Evolutionary conservation across 129 eudicot species (phyloP).

Genomic region (Helianthus tuberosus): DNA sequence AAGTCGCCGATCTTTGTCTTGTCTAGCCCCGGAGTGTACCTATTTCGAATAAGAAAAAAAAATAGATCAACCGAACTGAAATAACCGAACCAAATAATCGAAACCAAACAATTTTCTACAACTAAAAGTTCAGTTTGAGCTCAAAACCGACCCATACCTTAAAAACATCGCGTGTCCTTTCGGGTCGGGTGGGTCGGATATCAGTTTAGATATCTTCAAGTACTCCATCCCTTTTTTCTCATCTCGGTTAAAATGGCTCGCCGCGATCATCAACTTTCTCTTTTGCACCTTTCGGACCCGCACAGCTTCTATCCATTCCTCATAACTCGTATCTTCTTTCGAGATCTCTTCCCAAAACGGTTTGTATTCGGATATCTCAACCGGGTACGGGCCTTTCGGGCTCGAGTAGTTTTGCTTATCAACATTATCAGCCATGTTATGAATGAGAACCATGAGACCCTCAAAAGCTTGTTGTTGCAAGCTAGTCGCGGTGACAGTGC

Average conservation of each 20-base stretch:
- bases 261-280: constrained; percentile 69
- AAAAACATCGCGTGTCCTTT: constrained; percentile 73
- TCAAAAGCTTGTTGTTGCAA: constrained; percentile 82
- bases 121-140: too few species aligned
- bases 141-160: constrained; percentile 6
- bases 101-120: too few species aligned
- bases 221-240: constrained; percentile 89
- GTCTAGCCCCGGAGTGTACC: constrained; percentile 67
- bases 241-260: constrained; percentile 74
- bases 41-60: too few species aligned
- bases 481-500: constrained; percentile 42
- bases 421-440: constrained; percentile 70
- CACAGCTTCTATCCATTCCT: constrained; percentile 58
- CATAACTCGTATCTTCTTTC: constrained; percentile 31
- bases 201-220: constrained; percentile 51
- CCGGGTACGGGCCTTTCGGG: constrained; percentile 63
- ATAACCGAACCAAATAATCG: too few species aligned
- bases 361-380: constrained; percentile 53
- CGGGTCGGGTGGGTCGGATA: constrained; percentile 77
- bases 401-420: constrained; percentile 52
- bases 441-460: constrained; percentile 69
- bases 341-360: constrained; percentile 80
- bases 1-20: constrained; percentile 80
- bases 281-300: constrained; percentile 69
- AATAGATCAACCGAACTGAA: too few species aligned